These are phyloP conservation scores for Moesziomyces aphidis DNA, from an alignment of 1,284 basidiomycete species.

Conservation along the genomic window DNA sequence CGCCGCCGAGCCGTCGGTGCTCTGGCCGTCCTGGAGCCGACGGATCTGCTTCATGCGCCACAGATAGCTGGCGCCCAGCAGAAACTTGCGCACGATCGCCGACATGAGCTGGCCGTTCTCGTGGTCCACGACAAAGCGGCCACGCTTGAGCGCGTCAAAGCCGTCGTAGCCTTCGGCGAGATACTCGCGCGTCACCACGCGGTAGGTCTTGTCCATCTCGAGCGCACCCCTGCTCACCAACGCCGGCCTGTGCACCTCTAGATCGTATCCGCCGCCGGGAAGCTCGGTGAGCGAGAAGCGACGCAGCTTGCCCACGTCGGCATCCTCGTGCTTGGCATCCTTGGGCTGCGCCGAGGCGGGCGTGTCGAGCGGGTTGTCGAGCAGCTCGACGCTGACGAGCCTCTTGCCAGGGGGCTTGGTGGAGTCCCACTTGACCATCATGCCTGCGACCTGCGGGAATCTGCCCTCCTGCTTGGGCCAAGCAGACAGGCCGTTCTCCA, in stretches of 20 bases:
- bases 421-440: constrained; percentile 89
- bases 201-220: constrained; percentile 71
- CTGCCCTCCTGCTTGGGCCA: constrained; percentile 94
- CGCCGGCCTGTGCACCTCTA: constrained; percentile 47
- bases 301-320: constrained; percentile 20
- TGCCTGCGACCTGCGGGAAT: constrained; percentile 88
- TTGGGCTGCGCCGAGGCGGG: constrained; percentile 3
- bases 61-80: constrained; percentile 74
- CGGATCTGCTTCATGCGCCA: constrained; percentile 58
- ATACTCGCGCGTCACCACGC: constrained; percentile 81
- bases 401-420: constrained; percentile 68
- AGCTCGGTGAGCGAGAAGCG: constrained; percentile 35
- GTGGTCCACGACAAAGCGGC: constrained; percentile 81
- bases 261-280: constrained; percentile 29
- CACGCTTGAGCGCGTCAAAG: constrained; percentile 77
- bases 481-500: constrained; percentile 80
- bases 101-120: constrained; percentile 86
- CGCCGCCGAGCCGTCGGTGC: neutral
- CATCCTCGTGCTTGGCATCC: constrained; percentile 7
- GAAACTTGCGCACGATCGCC: constrained; percentile 82
- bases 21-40: constrained; percentile 11
- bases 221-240: constrained; percentile 41
- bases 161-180: constrained; percentile 80
- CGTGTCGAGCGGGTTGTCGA: constrained; percentile 45
- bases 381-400: constrained; percentile 52